phyloP scores from a whole-genome alignment of 2,329 filamentous ascomycete genomes.

The Chalaropsis ovoidea region DNA sequence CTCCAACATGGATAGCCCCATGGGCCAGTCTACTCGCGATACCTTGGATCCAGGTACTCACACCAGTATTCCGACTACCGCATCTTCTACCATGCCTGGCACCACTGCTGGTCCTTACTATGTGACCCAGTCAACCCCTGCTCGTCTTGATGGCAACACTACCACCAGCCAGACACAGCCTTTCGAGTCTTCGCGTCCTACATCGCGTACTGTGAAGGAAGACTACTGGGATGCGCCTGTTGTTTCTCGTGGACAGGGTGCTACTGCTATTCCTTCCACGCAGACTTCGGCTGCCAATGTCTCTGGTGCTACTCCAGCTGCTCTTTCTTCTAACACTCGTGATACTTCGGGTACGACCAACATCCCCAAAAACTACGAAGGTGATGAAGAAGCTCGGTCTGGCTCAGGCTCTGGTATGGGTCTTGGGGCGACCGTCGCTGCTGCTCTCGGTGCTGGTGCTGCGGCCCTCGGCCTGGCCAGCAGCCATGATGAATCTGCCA shows the following conservation, averaged over 20 bases:
- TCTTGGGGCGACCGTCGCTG: constrained; percentile 20
- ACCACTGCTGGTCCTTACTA: constrained; percentile 6
- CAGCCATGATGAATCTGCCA: constrained; percentile 18
- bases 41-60: not conserved
- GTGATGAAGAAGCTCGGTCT: not conserved
- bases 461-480: constrained; percentile 20
- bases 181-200: not conserved
- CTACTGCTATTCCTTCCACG: not conserved
- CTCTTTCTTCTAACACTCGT: not conserved
- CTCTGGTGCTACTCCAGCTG: not conserved
- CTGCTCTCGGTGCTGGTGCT: constrained; percentile 23
- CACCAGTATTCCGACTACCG: not conserved
- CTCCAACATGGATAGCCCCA: not conserved
- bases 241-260: not conserved
- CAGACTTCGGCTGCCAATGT: not conserved
- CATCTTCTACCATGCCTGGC: not conserved
- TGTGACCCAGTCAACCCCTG: constrained; percentile 19
- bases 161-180: not conserved
- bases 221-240: constrained; percentile 8
- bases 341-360: not conserved
- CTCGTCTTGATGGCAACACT: constrained; percentile 8
- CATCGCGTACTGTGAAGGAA: constrained; percentile 7
- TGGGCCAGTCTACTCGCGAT: not conserved
- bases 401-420: constrained; percentile 15
- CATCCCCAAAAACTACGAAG: not conserved